Evolutionary conservation across 768 basidiomycete genomes (phyloP), one percentile per base, ranked within the genome.

Genomic region (Suillus bovinus): DNA sequence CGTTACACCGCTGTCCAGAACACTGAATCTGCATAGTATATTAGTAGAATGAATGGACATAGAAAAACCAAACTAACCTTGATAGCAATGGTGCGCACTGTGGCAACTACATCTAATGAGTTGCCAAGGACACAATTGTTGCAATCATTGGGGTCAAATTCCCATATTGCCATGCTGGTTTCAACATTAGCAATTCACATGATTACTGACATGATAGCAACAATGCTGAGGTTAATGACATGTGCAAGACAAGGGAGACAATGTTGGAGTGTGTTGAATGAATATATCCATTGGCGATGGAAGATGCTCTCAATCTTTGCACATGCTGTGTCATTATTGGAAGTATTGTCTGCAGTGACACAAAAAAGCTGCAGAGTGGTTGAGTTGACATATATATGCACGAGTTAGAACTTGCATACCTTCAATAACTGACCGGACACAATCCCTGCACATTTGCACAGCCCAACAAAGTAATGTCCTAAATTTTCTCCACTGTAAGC

Each of bases 161-260:
- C 72, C 76, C 74, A 79, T 16, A 79, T 78, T 0, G 74, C 73
- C 0, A 61, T 67, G 14, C 67, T 57, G 1, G 64, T 76, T 46
- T 76, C 70, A 3, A 76, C 59, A 1, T 66, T 67, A 0, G 69
- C 68, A 22, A 71, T 70, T 58, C 71, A 68, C 1, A 72, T 77
- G 36, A 78, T 72, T 22, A 68, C 53, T 2, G 14, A n/a, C 75
- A 77, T 77, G n/a, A 75, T 60, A 36, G 64, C 73, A 11, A 70
- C 58, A 22, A 63, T 68, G 0, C 49, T 67, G 2, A 77, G 67
- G 34, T 77, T 74, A 11, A 73, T 59, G 9, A 76, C 68, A 59
- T 77, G 75, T 1, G 63, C 71, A 3, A 77, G 66, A 61, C 74
- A 76, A 20, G 59, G 63, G 20, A 72, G 60, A 56, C 70, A 70